These are phyloP conservation scores for Ceratopteris richardii DNA, from an alignment of 75 land plant species.

Conservation along the genomic window DNA sequence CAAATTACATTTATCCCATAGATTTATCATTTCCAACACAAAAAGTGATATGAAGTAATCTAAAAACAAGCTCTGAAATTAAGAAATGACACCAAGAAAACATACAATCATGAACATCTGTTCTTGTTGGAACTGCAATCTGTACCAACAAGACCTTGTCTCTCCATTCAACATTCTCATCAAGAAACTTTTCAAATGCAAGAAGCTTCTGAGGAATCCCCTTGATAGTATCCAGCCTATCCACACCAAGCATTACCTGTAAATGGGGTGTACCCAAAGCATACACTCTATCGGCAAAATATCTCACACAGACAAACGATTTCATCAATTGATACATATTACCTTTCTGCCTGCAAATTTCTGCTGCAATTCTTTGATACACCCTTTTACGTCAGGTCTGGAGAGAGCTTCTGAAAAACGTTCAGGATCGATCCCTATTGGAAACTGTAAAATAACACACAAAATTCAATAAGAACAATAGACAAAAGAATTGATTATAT, in stretches of 20 bases:
- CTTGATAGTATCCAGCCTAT: conserved; percentile 96
- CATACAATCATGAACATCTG: conserved; percentile 96
- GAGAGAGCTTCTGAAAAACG: conserved; percentile 81
- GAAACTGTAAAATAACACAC: conserved; percentile 76
- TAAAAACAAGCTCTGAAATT: too few relatives aligned
- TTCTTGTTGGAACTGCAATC: conserved; percentile 98
- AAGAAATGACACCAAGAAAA: too few relatives aligned
- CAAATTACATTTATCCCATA: too few relatives aligned
- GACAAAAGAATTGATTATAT: too few relatives aligned
- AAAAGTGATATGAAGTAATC: too few relatives aligned
- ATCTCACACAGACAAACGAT: too few relatives aligned
- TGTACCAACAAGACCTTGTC: conserved; percentile 93
- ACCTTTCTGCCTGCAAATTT: conserved; percentile 91
- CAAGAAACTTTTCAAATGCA: conserved; percentile 97
- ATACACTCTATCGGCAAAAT: too few relatives aligned
- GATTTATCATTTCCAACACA: too few relatives aligned
- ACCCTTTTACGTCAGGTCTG: conserved; percentile 58
- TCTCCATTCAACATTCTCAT: conserved; percentile 82
- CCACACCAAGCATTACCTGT: conserved; percentile 99
- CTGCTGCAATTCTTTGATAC: conserved; percentile 59
- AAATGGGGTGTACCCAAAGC: background rate
- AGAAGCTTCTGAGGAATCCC: conserved; percentile 97
- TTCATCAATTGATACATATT: background rate
- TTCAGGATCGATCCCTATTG: conserved; percentile 94
- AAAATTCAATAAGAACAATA: too few relatives aligned